These are phyloP conservation scores for Aspergillus oerlinghausenensis DNA, from an alignment of 2,329 filamentous ascomycete species.

Conservation along the genomic window DNA sequence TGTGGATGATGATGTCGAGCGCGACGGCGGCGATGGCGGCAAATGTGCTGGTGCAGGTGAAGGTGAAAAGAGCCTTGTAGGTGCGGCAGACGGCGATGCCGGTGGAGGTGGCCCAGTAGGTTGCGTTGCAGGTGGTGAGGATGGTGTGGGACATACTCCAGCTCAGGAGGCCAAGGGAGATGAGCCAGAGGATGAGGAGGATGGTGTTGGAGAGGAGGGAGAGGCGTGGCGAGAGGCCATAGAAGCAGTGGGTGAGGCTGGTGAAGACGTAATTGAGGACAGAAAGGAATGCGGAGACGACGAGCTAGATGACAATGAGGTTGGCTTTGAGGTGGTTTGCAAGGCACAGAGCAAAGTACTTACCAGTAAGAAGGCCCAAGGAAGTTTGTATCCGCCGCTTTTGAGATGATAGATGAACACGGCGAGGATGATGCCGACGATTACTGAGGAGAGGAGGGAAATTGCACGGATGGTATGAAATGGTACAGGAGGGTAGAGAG, in stretches of 20 bases:
- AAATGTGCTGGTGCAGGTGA: conserved; percentile 46
- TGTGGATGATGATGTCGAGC: conserved; percentile 49
- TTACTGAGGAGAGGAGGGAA: conserved; percentile 48
- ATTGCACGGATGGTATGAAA: conserved; percentile 38
- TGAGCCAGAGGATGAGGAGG: conserved; percentile 49
- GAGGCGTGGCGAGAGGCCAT: conserved; percentile 49
- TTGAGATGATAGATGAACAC: conserved; percentile 54
- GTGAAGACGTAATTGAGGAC: conserved; percentile 47
- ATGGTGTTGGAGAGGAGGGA: conserved; percentile 48
- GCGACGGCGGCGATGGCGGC: conserved; percentile 45
- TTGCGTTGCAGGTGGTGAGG: conserved; percentile 45
- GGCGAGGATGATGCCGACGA: conserved; percentile 51
- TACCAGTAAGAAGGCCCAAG: conserved; percentile 59
- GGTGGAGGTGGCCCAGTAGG: conserved; percentile 50
- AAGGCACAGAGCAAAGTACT: conserved; percentile 13
- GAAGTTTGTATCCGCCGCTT: conserved; percentile 48
- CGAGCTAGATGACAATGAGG: conserved; percentile 38
- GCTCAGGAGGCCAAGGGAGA: conserved; percentile 49
- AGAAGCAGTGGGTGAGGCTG: conserved; percentile 48
- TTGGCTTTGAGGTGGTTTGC: conserved; percentile 2
- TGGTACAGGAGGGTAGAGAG: conserved; percentile 35
- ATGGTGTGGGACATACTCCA: conserved; percentile 54
- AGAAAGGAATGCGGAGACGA: conserved; percentile 49
- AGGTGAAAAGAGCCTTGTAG: conserved; percentile 59
- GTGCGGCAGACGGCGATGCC: conserved; percentile 54